These are phyloP conservation scores for Citropsis articulata DNA, from an alignment of 345 rosid genomes.

Conservation along the genomic window DNA sequence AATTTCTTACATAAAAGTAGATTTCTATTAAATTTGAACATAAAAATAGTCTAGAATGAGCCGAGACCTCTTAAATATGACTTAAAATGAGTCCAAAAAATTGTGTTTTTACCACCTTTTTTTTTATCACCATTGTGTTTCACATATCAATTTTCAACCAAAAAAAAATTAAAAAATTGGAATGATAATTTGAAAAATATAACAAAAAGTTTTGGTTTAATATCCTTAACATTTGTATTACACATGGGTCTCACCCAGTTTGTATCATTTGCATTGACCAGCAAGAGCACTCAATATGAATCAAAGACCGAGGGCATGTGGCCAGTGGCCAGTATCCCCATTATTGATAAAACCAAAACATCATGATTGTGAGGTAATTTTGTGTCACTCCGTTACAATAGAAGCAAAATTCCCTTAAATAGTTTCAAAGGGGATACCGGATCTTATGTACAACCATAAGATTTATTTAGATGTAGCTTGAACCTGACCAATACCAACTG, in stretches of 20 bases:
- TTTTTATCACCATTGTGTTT: too few relatives aligned
- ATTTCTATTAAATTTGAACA: too few relatives aligned
- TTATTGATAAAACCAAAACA: not conserved
- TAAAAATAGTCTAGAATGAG: too few relatives aligned
- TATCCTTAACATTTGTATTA: not conserved
- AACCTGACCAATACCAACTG: not conserved
- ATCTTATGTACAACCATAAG: not conserved
- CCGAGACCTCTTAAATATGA: too few relatives aligned
- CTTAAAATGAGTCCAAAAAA: too few relatives aligned
- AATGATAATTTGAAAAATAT: too few relatives aligned
- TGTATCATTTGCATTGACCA: not conserved
- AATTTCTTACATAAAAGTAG: too few relatives aligned
- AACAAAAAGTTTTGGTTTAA: too few relatives aligned
- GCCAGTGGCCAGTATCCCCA: not conserved
- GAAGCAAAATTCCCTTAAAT: not conserved
- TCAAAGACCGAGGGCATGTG: not conserved
- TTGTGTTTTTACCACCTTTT: too few relatives aligned
- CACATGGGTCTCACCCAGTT: not conserved
- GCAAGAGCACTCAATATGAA: not conserved
- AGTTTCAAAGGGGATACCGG: not conserved
- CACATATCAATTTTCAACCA: too few relatives aligned
- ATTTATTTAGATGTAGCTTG: not conserved
- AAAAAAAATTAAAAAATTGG: too few relatives aligned
- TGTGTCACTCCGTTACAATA: not conserved
- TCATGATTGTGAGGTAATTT: not conserved